Evolutionary conservation across 306 rosid genomes (phyloP), one percentile per base, ranked within the genome.

Genomic region (Lithocarpus polystachyus): DNA sequence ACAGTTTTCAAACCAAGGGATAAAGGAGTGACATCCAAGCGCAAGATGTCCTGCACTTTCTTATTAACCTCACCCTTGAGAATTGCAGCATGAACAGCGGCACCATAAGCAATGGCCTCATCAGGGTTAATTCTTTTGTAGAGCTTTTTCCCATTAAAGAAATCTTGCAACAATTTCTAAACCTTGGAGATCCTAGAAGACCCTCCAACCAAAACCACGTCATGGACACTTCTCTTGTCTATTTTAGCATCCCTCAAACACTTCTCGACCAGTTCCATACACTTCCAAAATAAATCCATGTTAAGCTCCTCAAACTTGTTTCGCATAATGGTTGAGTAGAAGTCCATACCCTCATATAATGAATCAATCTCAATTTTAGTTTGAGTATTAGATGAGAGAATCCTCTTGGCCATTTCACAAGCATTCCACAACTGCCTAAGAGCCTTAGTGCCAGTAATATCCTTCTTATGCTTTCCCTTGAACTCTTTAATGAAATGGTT

Each of bases 361-460:
- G 89, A 85, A 57, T 82, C 89, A 56, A 79, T 82, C 24, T 82
- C 86, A 7, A 85, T 82, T 6, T 84, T 82, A 5, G 89, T 79
- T 77, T 72, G 82, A 57, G 84, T 78, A 12, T 72, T 76, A 2
- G 86, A 82, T 7, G 89, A 82, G 5, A 82, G 82, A 26, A 83
- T 84, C 77, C 86, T 82, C 72, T 87, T 84, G 10, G 90, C 86
- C 68, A 84, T 78, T 75, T 84, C 90, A 68, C 88, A 81, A 9
- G 86, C 64, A 37, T 82, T 82, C 53, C 84, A 56, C 53, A 85
- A 55, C 56, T 81, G 65, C 74, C 86, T 67, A 48, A 82, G 52
- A 2, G 88, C 74, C 67, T 80, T 81, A n/a, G 48, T 62, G 3
- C 83, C 80, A 28, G 71, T 69, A 0, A 87, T 82, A 72, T 84